Conservation (phyloP, 164 flowering plant genomes). For the Vitis vinifera region ASM3070453v1 NC_081816.1:9487501-9488000, state of each 20-base stretch:
- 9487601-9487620: no score
- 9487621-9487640: no score
- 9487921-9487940: conserved; percentile 79
- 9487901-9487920: conserved; percentile 20
- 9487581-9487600: background rate
- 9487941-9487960: conserved; percentile 65
- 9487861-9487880: conserved; percentile 6
- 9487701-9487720: background rate
- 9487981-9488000: conserved; percentile 74
- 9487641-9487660: no score
- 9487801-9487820: background rate
- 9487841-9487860: conserved; percentile 7
- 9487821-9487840: background rate
- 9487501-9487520: no score
- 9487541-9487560: no score
- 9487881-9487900: conserved; percentile 14
- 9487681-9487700: background rate
- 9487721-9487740: background rate
- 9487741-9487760: background rate
- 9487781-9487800: background rate
- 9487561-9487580: background rate
- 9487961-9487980: conserved; percentile 79
- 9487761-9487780: background rate
- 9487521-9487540: no score
- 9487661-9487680: no score